Conservation (phyloP, 2,329 filamentous ascomycete genomes). For the Dothideomycetes sp. region DNA sequence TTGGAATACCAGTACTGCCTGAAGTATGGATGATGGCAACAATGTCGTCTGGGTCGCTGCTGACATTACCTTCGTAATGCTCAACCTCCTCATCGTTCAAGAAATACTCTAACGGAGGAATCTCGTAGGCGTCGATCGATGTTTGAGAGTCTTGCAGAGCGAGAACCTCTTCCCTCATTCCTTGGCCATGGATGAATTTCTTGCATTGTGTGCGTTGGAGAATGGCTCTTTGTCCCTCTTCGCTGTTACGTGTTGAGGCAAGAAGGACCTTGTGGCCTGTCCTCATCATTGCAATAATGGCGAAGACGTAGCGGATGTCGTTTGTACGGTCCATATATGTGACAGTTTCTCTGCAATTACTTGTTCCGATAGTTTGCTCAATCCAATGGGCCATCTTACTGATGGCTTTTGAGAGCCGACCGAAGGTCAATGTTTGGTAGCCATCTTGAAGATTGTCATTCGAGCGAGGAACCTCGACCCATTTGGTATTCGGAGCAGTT, state of each 20-base stretch:
- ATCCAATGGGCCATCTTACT: constrained; percentile 17
- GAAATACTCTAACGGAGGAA: constrained; percentile 14
- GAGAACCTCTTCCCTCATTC: constrained; percentile 10
- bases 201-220: constrained; percentile 12
- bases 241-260: constrained; percentile 14
- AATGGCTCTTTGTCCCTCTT: constrained; percentile 14
- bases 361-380: constrained; percentile 15
- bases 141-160: constrained; percentile 11
- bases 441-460: constrained; percentile 17
- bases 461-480: constrained; percentile 8
- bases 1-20: constrained; percentile 36
- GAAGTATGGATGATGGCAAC: constrained; percentile 36
- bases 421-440: constrained; percentile 16
- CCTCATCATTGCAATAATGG: constrained; percentile 18
- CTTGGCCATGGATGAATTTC: constrained; percentile 12
- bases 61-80: constrained; percentile 27
- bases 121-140: constrained; percentile 6
- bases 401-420: constrained; percentile 16
- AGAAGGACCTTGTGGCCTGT: constrained; percentile 20
- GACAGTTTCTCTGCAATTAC: constrained; percentile 13
- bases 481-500: constrained; percentile 4
- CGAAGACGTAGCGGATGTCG: constrained; percentile 19
- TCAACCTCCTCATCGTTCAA: constrained; percentile 5
- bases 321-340: constrained; percentile 21
- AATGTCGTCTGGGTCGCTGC: constrained; percentile 27